phyloP scores from a whole-genome alignment of 2,329 filamentous ascomycete genomes.

The Huntiella savannae region DNA sequence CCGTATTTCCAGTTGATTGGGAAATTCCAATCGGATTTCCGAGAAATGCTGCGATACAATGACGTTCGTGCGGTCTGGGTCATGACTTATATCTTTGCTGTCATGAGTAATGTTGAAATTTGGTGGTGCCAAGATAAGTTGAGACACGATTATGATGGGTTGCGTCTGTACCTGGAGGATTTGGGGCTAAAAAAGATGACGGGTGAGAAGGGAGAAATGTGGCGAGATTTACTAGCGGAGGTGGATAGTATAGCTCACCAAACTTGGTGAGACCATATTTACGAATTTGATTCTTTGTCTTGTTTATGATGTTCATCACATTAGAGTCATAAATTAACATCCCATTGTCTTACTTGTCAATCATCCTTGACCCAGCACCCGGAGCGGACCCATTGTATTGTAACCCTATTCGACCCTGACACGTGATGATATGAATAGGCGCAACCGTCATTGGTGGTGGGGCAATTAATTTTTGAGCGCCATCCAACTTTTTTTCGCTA shows the following conservation, averaged over 20 bases:
- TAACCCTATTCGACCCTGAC: background rate
- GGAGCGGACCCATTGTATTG: no score
- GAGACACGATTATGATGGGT: conserved; percentile 12
- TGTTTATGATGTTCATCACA: no score
- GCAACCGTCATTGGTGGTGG: conserved; percentile 3
- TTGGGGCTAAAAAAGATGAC: conserved; percentile 9
- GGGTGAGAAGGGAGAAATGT: conserved; percentile 13
- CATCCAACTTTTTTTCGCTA: background rate
- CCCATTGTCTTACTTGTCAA: no score
- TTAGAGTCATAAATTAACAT: no score
- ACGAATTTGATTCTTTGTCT: no score
- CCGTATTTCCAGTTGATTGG: conserved; percentile 14
- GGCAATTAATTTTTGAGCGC: conserved; percentile 4
- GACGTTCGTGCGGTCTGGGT: conserved; percentile 15
- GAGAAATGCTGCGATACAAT: conserved; percentile 12
- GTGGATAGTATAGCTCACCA: conserved; percentile 8
- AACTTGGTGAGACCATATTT: no score
- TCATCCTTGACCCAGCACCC: no score
- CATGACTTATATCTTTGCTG: conserved; percentile 15
- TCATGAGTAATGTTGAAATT: conserved; percentile 14
- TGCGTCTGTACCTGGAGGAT: conserved; percentile 12
- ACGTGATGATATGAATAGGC: conserved; percentile 1
- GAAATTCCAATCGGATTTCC: conserved; percentile 13
- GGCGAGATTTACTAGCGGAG: conserved; percentile 14
- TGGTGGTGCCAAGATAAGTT: conserved; percentile 14